These are phyloP conservation scores for Xeromyces bisporus DNA, from an alignment of 495 filamentous ascomycete species.

Conservation along the genomic window DNA sequence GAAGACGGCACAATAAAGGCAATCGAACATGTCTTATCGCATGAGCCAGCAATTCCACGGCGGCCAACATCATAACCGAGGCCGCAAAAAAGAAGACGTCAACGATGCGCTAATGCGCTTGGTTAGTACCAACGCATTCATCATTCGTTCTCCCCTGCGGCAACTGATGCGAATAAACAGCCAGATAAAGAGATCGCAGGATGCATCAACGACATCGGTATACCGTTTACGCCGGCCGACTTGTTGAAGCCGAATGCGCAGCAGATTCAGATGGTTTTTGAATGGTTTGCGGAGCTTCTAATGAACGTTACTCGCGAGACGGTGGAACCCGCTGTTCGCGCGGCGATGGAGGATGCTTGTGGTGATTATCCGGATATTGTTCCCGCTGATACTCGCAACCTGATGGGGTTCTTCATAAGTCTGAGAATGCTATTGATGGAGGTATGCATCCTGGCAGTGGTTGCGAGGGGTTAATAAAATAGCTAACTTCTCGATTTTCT, in stretches of 20 bases:
- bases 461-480: too few species aligned
- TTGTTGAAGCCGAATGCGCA: conserved; percentile 84
- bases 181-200: conserved; percentile 80
- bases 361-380: conserved; percentile 69
- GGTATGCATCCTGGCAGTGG: too few species aligned
- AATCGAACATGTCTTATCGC: conserved; percentile 46
- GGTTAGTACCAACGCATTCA: conserved; percentile 23
- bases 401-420: conserved; percentile 83
- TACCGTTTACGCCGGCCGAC: conserved; percentile 74
- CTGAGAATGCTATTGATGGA: conserved; percentile 61
- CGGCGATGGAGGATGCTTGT: conserved; percentile 69
- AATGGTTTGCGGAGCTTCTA: conserved; percentile 88
- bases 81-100: conserved; percentile 64
- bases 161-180: conserved; percentile 19
- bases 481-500: too few species aligned
- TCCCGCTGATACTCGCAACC: conserved; percentile 68
- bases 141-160: background rate
- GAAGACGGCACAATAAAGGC: too few species aligned
- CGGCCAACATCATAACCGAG: conserved; percentile 39
- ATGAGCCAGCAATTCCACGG: conserved; percentile 54
- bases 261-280: conserved; percentile 88
- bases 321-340: conserved; percentile 86
- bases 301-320: conserved; percentile 83
- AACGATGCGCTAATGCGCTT: conserved; percentile 80
- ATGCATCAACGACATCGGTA: conserved; percentile 91